Evolutionary conservation across 2,329 filamentous ascomycete species (phyloP).

Genomic region (Drechslerella coelobrocha): DNA sequence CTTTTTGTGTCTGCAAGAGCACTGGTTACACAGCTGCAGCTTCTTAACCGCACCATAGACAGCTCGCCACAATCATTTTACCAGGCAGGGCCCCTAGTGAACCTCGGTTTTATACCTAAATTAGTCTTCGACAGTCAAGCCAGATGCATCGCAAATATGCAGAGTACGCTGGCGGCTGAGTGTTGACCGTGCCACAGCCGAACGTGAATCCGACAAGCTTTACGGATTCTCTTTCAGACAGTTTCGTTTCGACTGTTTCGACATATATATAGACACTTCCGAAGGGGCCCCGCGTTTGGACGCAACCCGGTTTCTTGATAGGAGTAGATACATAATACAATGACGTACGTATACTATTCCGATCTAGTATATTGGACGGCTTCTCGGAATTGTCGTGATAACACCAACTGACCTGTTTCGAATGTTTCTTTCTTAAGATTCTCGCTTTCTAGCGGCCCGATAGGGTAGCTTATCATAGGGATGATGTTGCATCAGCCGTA

Average conservation of each 20-base stretch:
- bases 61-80: neutral
- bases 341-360: too few species aligned
- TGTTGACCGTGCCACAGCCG: neutral
- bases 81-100: neutral
- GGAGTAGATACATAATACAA: neutral
- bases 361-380: too few species aligned
- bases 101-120: neutral
- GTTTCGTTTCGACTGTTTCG: slow-evolving; percentile 1
- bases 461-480: too few species aligned
- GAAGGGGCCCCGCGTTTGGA: neutral
- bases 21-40: neutral
- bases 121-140: neutral
- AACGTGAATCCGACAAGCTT: neutral
- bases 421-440: too few species aligned
- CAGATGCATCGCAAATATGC: neutral
- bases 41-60: neutral
- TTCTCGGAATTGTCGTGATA: too few species aligned
- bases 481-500: too few species aligned
- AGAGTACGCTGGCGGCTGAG: neutral
- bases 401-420: too few species aligned
- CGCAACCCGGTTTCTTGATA: neutral
- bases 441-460: too few species aligned
- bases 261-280: neutral
- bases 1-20: too few species aligned
- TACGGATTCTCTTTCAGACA: neutral